These are phyloP conservation scores for Trapa bicornis DNA, from an alignment of 345 rosid species.

Conservation along the genomic window DNA sequence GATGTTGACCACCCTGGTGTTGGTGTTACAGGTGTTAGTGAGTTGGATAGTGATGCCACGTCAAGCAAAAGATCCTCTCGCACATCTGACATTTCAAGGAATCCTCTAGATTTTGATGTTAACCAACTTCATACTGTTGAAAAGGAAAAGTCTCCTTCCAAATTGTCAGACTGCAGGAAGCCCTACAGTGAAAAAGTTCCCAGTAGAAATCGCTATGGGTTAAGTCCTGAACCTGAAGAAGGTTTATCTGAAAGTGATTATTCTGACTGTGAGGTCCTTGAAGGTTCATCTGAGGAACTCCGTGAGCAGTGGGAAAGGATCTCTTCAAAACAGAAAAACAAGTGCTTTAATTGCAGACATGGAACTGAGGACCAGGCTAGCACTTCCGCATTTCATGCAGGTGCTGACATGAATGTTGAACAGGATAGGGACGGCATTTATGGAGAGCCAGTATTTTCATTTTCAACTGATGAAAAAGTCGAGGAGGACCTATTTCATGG, in stretches of 20 bases:
- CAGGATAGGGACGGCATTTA: constrained; percentile 15
- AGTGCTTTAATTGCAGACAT: constrained; percentile 16
- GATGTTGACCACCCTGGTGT: constrained; percentile 13
- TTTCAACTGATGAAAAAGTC: constrained; percentile 5
- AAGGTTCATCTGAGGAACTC: constrained; percentile 39
- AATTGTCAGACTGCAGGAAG: constrained; percentile 32
- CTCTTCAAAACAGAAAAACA: constrained; percentile 24
- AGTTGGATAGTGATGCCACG: constrained; percentile 24
- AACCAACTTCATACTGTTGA: constrained; percentile 32
- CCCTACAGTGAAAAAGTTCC: constrained; percentile 13
- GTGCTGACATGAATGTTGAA: constrained; percentile 12
- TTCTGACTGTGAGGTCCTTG: constrained; percentile 68
- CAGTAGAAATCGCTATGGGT: constrained; percentile 31
- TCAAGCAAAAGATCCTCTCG: constrained; percentile 21
- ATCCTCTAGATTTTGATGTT: constrained; percentile 15
- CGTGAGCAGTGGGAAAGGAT: constrained; percentile 65
- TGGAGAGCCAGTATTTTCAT: constrained; percentile 11
- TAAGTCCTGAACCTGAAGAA: constrained; percentile 27
- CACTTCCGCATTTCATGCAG: constrained; percentile 19
- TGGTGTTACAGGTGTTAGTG: constrained; percentile 14
- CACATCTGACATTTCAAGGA: constrained; percentile 12
- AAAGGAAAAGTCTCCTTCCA: constrained; percentile 26
- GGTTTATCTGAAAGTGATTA: constrained; percentile 30
- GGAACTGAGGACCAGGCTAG: constrained; percentile 18
- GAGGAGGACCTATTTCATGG: neutral